Evolutionary conservation across 2,329 filamentous ascomycete species (phyloP).

Genomic region (Coniochaeta hoffmannii): DNA sequence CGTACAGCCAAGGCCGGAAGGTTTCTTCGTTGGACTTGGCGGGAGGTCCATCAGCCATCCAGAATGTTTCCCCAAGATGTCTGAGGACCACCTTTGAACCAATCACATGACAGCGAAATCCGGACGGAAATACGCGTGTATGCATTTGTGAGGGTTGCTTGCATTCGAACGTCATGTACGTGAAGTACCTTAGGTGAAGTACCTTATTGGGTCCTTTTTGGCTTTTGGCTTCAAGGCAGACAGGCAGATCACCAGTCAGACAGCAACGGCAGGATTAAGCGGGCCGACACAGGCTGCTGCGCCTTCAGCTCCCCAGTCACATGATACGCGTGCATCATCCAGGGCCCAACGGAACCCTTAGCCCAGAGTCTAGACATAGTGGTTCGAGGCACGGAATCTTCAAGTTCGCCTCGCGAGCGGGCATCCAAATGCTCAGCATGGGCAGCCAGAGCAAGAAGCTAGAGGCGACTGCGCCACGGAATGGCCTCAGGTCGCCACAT

Average conservation of each 20-base stretch:
- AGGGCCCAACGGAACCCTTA: too few species aligned
- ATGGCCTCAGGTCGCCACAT: conserved; percentile 24
- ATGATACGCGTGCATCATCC: too few species aligned
- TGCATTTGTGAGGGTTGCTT: background rate
- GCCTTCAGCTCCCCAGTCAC: background rate
- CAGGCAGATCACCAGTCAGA: background rate
- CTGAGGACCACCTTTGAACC: background rate
- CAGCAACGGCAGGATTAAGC: too few species aligned
- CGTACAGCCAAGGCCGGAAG: background rate
- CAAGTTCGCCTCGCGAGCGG: too few species aligned
- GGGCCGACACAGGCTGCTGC: too few species aligned
- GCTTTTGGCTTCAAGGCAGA: background rate
- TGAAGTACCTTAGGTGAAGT: background rate
- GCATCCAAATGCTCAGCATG: too few species aligned
- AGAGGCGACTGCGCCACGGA: conserved; percentile 12
- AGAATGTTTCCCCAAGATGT: background rate
- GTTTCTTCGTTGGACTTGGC: background rate
- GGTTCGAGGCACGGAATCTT: too few species aligned
- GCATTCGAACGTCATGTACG: too few species aligned
- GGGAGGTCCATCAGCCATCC: background rate
- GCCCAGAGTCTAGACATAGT: too few species aligned
- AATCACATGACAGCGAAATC: background rate
- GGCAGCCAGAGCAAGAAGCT: background rate
- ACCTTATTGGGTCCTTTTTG: background rate
- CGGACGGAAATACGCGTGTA: background rate